These are phyloP conservation scores for Omphalea diandra DNA, from an alignment of 441 rosid species.

Conservation along the genomic window DNA sequence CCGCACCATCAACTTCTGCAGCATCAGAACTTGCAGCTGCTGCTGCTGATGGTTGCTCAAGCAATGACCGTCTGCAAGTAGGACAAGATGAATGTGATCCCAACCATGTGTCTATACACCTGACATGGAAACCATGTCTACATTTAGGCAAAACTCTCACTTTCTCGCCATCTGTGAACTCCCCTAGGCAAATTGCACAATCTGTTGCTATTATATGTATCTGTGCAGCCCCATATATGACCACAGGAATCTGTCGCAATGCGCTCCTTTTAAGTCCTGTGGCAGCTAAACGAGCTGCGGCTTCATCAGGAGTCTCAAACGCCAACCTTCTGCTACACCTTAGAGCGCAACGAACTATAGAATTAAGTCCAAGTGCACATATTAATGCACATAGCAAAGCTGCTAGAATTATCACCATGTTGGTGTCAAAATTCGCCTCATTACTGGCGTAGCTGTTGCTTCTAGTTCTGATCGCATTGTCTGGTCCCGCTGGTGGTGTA, in stretches of 20 bases:
- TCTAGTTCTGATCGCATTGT: constrained; percentile 30
- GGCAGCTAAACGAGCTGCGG: constrained; percentile 41
- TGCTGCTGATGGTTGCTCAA: constrained; percentile 28
- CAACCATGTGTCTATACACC: constrained; percentile 81
- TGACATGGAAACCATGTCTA: constrained; percentile 77
- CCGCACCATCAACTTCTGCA: constrained; percentile 19
- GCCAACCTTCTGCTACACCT: constrained; percentile 62
- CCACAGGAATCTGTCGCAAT: constrained; percentile 61
- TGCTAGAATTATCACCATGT: constrained; percentile 82
- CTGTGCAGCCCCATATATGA: constrained; percentile 45
- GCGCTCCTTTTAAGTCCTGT: constrained; percentile 60
- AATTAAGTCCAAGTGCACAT: constrained; percentile 66
- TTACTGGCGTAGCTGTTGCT: constrained; percentile 18
- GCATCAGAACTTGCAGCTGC: constrained; percentile 29
- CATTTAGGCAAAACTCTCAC: constrained; percentile 77
- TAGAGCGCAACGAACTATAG: constrained; percentile 62
- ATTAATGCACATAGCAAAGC: constrained; percentile 69
- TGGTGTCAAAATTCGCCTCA: constrained; percentile 69
- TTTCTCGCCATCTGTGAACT: constrained; percentile 65
- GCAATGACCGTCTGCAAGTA: constrained; percentile 60
- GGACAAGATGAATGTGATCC: constrained; percentile 75
- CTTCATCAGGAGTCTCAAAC: constrained; percentile 41
- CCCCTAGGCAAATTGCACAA: constrained; percentile 82
- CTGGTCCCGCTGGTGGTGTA: constrained; percentile 17
- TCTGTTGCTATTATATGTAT: constrained; percentile 56